These are phyloP conservation scores for Babesia bovis DNA, from an alignment of 169 alveolate species.

Conservation along the genomic window DNA sequence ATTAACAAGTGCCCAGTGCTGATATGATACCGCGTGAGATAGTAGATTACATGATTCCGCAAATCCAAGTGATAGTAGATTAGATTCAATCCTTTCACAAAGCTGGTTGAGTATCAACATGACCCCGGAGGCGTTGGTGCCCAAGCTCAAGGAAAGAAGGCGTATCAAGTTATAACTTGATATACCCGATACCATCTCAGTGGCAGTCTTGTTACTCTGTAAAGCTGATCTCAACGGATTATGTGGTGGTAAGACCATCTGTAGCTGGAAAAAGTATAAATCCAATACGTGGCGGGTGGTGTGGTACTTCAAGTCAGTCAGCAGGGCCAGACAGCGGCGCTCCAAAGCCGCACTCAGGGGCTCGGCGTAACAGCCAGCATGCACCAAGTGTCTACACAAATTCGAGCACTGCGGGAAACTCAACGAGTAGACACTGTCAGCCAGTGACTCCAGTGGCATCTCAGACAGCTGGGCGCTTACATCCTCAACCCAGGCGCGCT, in stretches of 20 bases:
- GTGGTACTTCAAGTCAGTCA: conserved; percentile 38
- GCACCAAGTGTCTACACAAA: conserved; percentile 27
- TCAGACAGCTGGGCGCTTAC: background rate
- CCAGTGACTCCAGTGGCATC: conserved; percentile 6
- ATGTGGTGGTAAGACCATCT: conserved; percentile 27
- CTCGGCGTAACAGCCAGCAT: conserved; percentile 25
- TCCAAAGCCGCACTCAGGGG: conserved; percentile 19
- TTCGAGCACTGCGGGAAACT: conserved; percentile 34
- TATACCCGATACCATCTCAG: background rate
- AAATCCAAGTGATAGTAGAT: background rate
- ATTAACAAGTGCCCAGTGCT: conserved; percentile 14
- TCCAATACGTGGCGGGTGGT: conserved; percentile 26
- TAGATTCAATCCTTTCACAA: conserved; percentile 3
- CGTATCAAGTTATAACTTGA: conserved; percentile 15
- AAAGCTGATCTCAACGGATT: conserved; percentile 5
- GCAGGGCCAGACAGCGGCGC: conserved; percentile 25
- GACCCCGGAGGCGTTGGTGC: conserved; percentile 3
- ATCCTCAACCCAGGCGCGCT: conserved; percentile 28
- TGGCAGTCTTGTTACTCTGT: conserved; percentile 13
- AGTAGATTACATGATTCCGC: background rate
- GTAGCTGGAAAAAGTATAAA: conserved; percentile 25
- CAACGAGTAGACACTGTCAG: conserved; percentile 18
- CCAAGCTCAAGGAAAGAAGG: background rate
- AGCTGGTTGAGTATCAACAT: conserved; percentile 6
- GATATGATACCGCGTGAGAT: background rate